Percentiles rank a stretch among this genome's conserved stretches.
phyloP scores from a whole-genome alignment of 352 stramenopile genomes.

The Globisporangium rhizosaccharum region DNA sequence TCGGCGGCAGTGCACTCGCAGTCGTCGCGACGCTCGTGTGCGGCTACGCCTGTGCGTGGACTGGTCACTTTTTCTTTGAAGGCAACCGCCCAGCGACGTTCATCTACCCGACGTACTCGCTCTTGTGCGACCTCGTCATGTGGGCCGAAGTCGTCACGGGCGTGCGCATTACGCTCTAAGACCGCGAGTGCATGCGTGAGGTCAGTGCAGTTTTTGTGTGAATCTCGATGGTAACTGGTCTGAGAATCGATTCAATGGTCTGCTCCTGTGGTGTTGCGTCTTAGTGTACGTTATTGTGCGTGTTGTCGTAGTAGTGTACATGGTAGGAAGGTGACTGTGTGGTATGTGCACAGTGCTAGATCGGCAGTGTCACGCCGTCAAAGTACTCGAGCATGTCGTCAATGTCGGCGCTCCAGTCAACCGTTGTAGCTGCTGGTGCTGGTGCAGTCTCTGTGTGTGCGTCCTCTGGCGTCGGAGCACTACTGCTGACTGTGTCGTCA shows the following conservation, averaged over 20 bases:
- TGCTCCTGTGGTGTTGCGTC: neutral
- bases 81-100: conserved; percentile 57
- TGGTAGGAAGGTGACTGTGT: neutral
- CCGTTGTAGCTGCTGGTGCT: neutral
- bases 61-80: conserved; percentile 63
- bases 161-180: conserved; percentile 26
- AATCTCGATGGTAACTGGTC: too few species aligned
- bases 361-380: conserved; percentile 53
- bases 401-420: conserved; percentile 29
- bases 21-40: conserved; percentile 21
- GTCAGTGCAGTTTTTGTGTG: neutral
- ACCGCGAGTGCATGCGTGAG: too few species aligned
- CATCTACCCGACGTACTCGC: conserved; percentile 61
- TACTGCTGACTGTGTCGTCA: neutral
- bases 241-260: neutral
- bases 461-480: too few species aligned
- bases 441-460: neutral
- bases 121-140: conserved; percentile 56
- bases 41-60: conserved; percentile 61
- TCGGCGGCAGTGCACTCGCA: conserved; percentile 19
- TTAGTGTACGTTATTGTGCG: neutral
- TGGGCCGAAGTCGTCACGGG: conserved; percentile 42
- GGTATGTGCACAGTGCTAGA: conserved; percentile 22
- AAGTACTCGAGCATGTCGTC: conserved; percentile 80
- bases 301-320: neutral